Evolutionary conservation across 345 rosid species (phyloP), one percentile per base, ranked within the genome.

Genomic region (Populus davidiana): DNA sequence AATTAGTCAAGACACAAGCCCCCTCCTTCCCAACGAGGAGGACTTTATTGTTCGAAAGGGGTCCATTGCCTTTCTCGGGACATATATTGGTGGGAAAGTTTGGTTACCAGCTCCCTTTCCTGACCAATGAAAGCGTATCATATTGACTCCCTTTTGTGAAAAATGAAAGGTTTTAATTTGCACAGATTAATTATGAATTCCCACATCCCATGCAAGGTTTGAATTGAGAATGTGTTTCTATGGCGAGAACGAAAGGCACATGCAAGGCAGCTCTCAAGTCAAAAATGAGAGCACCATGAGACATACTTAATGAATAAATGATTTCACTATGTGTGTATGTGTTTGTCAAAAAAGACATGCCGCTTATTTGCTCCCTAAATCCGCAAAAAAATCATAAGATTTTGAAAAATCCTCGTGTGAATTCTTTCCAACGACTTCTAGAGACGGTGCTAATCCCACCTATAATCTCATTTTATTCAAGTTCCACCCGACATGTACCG

Each of bases 101-200:
- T 80, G 88, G 85, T 88, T 75, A 85, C 86, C 87, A 70, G 87
- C 90, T 81, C 83, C 87, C 61, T 79, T 84, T 82, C 62, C 75
- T 83, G 89, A 83, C 89, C 85, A 83, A 74, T 74, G 17, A 44
- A 33, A 63, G 73, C 39, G 62, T 16, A 31, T 77, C 68, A 17
- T 61, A 18, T 76, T 62, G 54, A 43, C 71, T 50, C 70, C 18
- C 59, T n/a, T 16, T 0, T 56, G 21, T 31, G 61, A 20, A 61
- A 23, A 18, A 43, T 13, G 65, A 14, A 35, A 63, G 72, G 17
- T 21, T 61, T 39, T 31, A 31, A 31, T 31, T 17, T 25, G 43
- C 0, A 61, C 21, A 54, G 39, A 39, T 62, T 18, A 17, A 25
- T 25, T 25, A 25, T 21, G 62, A 8, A n/a, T 8, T 21, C 18